Base-by-base conservation (phyloP, 257 asterid species). In the Plectranthus barbatus region DNA sequence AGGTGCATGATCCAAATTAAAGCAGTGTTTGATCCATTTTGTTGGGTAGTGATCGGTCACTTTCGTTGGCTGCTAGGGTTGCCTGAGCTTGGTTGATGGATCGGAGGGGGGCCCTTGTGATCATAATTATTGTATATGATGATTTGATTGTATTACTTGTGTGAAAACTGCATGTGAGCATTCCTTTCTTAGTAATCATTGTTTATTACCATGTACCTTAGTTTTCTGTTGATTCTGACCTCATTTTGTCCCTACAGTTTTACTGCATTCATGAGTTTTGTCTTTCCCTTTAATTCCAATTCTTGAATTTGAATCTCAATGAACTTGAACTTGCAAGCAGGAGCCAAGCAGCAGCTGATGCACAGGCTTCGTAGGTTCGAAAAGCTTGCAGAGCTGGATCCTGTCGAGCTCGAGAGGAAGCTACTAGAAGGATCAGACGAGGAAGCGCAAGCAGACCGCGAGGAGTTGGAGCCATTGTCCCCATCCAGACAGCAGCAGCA, bases 291-390 rank as follows among this genome's bases (percentile, higher is more conserved):
- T 72, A 39, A 59, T 29, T 39, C 49, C 7, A 33, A 14, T 54
- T 1, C 36, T 60, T 45, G 50, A 26, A 15, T 56, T n/a, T n/a
- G n/a, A n/a, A n/a, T n/a, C n/a, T n/a, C n/a, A n/a, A n/a, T 56
- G 50, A 7, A 45, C 21, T 56, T 6, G 34, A 58, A n/a, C 21
- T 5, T 62, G 67, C 72, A n/a, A n/a, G n/a, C n/a, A 88, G 98
- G 90, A 62, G 92, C 95, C 57, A 86, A 85, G 26, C 87, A 86
- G 69, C 86, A 84, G 67, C 96, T 91, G 12, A n/a, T 88, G 45
- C 19, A 62, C 77, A 76, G 86, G 79, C 96, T 91, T 20, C 72
- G 80, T 12, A 79, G 96, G 48, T 91, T 88, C 12, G 96, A 86
- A 71, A 80, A 64, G 47, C 85, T 91, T 0, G 96, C 95, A 1